A percentile compares a stretch with the other conserved stretches of the same genome.
phyloP scores from a whole-genome alignment of 2,329 filamentous ascomycete genomes.

The Talaromyces atroroseus region DNA sequence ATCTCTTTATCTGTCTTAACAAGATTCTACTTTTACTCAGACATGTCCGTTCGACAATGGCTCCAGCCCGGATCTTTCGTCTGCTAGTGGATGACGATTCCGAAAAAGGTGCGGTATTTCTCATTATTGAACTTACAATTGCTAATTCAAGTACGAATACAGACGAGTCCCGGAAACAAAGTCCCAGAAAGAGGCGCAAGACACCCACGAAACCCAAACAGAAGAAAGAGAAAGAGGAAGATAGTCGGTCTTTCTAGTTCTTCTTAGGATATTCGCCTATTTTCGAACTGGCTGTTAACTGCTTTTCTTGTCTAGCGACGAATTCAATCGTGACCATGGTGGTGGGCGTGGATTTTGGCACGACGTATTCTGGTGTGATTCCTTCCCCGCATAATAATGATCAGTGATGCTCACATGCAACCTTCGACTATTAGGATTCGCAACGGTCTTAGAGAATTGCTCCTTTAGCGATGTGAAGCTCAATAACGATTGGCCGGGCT shows the following conservation, averaged over 20 bases:
- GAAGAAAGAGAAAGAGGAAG: neutral
- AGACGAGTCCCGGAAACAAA: neutral
- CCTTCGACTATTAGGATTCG: neutral
- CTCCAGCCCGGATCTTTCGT: too few relatives aligned
- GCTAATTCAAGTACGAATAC: too few relatives aligned
- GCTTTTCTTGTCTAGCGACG: neutral
- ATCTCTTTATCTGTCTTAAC: too few relatives aligned
- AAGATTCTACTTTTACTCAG: too few relatives aligned
- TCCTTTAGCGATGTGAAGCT: neutral
- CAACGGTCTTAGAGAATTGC: neutral
- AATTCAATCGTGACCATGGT: neutral
- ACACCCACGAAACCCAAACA: neutral
- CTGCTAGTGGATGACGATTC: too few relatives aligned
- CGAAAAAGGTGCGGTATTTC: too few relatives aligned
- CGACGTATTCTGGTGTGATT: constrained; percentile 9
- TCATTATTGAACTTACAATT: too few relatives aligned
- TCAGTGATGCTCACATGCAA: neutral
- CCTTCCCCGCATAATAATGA: too few relatives aligned
- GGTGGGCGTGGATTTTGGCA: constrained; percentile 10
- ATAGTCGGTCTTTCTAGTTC: neutral
- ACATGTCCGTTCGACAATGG: too few relatives aligned
- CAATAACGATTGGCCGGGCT: neutral
- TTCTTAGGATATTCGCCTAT: neutral
- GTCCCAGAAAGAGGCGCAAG: neutral
- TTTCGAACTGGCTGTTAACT: neutral